Conservation (phyloP, 495 filamentous ascomycete species). For the Penicillium pancosmium region DNA sequence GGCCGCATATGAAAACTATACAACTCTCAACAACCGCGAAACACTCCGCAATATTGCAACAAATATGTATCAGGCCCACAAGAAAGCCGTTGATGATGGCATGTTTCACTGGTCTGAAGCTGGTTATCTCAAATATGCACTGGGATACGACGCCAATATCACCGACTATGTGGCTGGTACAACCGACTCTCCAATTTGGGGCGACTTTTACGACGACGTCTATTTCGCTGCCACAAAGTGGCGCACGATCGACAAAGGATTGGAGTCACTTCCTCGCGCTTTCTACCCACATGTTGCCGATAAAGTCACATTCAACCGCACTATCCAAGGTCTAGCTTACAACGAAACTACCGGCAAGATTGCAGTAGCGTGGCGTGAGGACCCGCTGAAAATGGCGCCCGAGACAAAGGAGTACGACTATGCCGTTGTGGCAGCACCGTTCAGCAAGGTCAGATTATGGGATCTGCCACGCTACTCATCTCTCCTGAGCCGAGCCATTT, state of each 20-base stretch:
- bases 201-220: constrained; percentile 46
- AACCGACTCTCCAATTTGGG: constrained; percentile 30
- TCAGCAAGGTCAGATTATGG: constrained; percentile 59
- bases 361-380: constrained; percentile 49
- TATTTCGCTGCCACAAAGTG: constrained; percentile 64
- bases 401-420: constrained; percentile 62
- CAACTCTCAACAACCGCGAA: constrained; percentile 25
- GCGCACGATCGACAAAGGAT: constrained; percentile 66
- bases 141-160: constrained; percentile 56
- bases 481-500: constrained; percentile 60
- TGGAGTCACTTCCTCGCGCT: constrained; percentile 61
- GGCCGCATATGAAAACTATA: constrained; percentile 32
- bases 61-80: constrained; percentile 69
- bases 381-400: constrained; percentile 42
- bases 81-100: constrained; percentile 33
- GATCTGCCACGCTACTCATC: constrained; percentile 53
- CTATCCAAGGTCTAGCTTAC: constrained; percentile 50
- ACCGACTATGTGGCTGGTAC: constrained; percentile 50
- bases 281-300: constrained; percentile 62
- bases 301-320: constrained; percentile 55
- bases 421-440: constrained; percentile 64
- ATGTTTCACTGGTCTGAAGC: constrained; percentile 62
- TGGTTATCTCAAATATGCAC: constrained; percentile 60
- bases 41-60: constrained; percentile 48
- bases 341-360: constrained; percentile 45